Evolutionary conservation across 768 basidiomycete genomes (phyloP), one percentile per base, ranked within the genome.

Genomic region (Phaeotremella skinneri): DNA sequence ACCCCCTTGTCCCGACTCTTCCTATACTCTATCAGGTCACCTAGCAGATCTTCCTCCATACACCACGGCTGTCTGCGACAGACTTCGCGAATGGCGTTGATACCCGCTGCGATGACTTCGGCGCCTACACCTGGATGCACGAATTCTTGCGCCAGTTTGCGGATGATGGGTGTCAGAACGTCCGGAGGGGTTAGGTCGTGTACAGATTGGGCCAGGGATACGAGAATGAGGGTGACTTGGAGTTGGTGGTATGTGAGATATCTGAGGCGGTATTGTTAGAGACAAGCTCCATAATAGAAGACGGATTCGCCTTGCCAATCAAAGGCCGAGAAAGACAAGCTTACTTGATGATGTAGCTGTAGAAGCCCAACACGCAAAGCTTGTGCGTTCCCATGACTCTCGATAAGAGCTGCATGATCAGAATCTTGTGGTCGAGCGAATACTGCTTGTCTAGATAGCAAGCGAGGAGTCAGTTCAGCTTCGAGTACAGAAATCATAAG

Each of bases 101-200:
- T 79, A n/a, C 96, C 96, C 0, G 94, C 96, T 1, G 93, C 86
- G 61, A 97, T 88, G 69, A 98, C 91, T 76, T 97, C 92, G 67
- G 87, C 85, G 0, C 90, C 90, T 2, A 98, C 96, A 49, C 96
- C 96, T 0, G 94, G 93, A 76, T 98, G 93, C 1, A 99, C 89
- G 66, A 98, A 99, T 73, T 99, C 94, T 69, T 88, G 85, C 0
- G 93, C 92, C 57, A 99, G 79, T 78, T 98, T 99, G 49, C 85
- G 83, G 56, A 99, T 80, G 45, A 93, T 89, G 13, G 96, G 96
- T 3, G 84, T 86, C 4, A 99, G 80, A 2, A 83, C 90, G 72
- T 97, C 93, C 0, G 94, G 94, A 1, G 93, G 96, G 0, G 92
- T 96, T 49, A 94, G 83, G 42, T 94, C 90, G 76, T 99, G 96